These are phyloP conservation scores for Rhizopogon salebrosus DNA, from an alignment of 768 basidiomycete species.

Conservation along the genomic window DNA sequence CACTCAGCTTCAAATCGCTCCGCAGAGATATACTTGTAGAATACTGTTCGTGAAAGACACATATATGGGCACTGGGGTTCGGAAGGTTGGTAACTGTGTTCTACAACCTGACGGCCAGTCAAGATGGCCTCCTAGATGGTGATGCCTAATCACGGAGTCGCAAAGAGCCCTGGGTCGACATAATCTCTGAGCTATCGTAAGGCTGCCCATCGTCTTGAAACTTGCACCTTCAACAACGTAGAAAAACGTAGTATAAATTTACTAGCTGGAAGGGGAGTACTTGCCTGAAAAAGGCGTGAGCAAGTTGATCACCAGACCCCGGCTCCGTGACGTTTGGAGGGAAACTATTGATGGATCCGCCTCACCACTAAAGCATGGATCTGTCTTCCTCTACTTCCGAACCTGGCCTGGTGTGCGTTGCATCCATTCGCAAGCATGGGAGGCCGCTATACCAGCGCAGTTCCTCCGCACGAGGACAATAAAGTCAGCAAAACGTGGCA, in stretches of 20 bases:
- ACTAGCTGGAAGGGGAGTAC: no score
- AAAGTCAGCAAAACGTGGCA: slow-evolving; percentile 12
- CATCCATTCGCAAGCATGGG: neutral
- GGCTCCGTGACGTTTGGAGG: slow-evolving; percentile 2
- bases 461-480: slow-evolving; percentile 10
- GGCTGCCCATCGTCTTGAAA: no score
- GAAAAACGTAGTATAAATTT: neutral
- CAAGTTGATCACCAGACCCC: neutral
- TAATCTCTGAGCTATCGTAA: neutral
- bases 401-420: slow-evolving; percentile 1
- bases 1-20: slow-evolving; percentile 35
- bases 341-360: slow-evolving; percentile 4
- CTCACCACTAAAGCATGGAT: slow-evolving; percentile 26
- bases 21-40: slow-evolving; percentile 32
- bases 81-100: slow-evolving; percentile 23
- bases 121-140: slow-evolving; percentile 29
- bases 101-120: slow-evolving; percentile 16
- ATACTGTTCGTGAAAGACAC: slow-evolving; percentile 26
- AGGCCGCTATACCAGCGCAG: slow-evolving; percentile 26
- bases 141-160: slow-evolving; percentile 31
- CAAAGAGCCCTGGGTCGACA: slow-evolving; percentile 8
- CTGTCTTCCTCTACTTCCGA: neutral
- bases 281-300: neutral
- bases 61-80: slow-evolving; percentile 30
- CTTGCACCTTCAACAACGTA: no score